Evolutionary conservation across 495 filamentous ascomycete genomes (phyloP).

Genomic region (Xanthoparmelia taractica): DNA sequence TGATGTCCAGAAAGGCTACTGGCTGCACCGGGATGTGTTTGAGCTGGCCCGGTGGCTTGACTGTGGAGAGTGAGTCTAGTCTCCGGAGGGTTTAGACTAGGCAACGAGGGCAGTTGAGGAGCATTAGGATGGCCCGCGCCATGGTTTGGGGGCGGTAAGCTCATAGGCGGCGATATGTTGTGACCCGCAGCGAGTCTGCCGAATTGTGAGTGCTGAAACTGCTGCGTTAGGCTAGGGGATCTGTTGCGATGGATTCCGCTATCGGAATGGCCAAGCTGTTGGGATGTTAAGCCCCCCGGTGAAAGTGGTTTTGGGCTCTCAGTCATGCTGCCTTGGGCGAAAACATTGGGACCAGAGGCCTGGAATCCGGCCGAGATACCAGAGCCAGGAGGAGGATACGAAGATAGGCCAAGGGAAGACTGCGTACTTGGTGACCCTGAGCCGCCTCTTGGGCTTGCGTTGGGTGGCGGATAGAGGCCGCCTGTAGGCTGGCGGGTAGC

Average conservation of each 20-base stretch:
- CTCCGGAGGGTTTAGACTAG: slow-evolving; percentile 43
- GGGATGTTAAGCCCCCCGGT: slow-evolving; percentile 56
- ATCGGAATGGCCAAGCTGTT: slow-evolving; percentile 49
- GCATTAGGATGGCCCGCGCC: slow-evolving; percentile 27
- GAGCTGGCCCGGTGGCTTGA: slow-evolving; percentile 23
- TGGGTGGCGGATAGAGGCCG: slow-evolving; percentile 53
- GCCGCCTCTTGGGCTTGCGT: slow-evolving; percentile 37
- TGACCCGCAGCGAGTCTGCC: slow-evolving; percentile 42
- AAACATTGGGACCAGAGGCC: slow-evolving; percentile 35
- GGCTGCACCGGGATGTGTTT: slow-evolving; percentile 14
- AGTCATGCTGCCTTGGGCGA: slow-evolving; percentile 63
- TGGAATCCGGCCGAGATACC: slow-evolving; percentile 38
- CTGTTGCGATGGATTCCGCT: slow-evolving; percentile 49
- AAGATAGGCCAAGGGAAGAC: slow-evolving; percentile 38
- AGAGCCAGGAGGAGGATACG: slow-evolving; percentile 25
- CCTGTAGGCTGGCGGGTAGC: slow-evolving; percentile 43
- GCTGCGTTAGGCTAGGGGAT: slow-evolving; percentile 61
- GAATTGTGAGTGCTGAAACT: slow-evolving; percentile 60
- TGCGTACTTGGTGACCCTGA: slow-evolving; percentile 49
- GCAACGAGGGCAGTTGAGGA: slow-evolving; percentile 47
- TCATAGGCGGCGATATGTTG: slow-evolving; percentile 34
- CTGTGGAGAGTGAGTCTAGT: slow-evolving; percentile 39
- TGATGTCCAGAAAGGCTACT: slow-evolving; percentile 17
- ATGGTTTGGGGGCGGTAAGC: slow-evolving; percentile 27
- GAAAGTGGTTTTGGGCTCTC: slow-evolving; percentile 85